A percentile compares a stretch with the other conserved stretches of the same genome.
Evolutionary conservation across 345 rosid species (phyloP).

Genomic region (Corchorus capsularis): DNA sequence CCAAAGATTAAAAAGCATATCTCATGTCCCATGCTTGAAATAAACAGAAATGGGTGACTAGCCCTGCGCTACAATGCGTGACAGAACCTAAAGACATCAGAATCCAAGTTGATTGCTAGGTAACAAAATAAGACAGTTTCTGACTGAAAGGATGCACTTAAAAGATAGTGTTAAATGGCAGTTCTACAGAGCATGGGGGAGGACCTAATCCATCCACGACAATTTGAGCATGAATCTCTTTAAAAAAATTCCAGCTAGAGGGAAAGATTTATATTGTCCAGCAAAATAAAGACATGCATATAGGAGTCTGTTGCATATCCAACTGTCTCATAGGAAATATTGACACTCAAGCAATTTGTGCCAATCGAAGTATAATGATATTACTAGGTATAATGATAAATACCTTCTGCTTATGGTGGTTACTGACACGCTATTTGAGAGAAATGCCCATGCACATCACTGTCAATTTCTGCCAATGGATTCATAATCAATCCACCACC

Average conservation of each 20-base stretch:
- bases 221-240: neutral
- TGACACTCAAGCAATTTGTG: constrained; percentile 4
- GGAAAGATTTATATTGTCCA: neutral
- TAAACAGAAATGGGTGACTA: neutral
- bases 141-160: neutral
- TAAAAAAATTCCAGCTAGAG: neutral
- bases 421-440: constrained; percentile 32
- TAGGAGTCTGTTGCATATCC: neutral
- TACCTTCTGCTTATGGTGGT: constrained; percentile 29
- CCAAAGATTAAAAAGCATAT: neutral
- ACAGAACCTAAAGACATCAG: neutral
- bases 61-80: neutral
- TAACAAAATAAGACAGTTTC: neutral
- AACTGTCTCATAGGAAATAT: neutral
- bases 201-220: neutral
- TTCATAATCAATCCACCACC: constrained; percentile 68
- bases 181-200: neutral
- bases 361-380: neutral
- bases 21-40: neutral
- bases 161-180: neutral
- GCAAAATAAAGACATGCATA: neutral
- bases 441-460: constrained; percentile 23
- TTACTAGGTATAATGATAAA: neutral
- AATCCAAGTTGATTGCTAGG: constrained; percentile 2
- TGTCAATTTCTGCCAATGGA: constrained; percentile 80